A percentile compares a stretch with the other conserved stretches of the same genome.
phyloP scores from a whole-genome alignment of 1,284 basidiomycete species.

The Cutaneotrichosporon sp. region DNA sequence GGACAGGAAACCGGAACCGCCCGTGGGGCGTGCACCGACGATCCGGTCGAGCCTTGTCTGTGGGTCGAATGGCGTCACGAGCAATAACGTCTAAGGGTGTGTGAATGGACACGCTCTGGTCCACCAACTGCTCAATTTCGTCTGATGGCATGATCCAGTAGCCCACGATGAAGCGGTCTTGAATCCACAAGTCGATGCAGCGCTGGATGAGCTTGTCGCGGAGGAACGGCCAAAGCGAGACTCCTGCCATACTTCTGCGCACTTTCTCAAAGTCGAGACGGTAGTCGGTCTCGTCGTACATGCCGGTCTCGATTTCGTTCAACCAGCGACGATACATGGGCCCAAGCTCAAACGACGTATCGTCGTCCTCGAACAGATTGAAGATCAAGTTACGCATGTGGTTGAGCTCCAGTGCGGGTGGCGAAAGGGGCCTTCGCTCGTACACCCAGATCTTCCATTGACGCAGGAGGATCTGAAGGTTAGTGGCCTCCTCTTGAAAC shows the following conservation, averaged over 20 bases:
- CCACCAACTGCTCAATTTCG: conserved; percentile 22
- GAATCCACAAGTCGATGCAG: conserved; percentile 22
- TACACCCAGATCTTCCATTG: not conserved
- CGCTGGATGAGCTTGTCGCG: conserved; percentile 13
- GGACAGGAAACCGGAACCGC: too few relatives aligned
- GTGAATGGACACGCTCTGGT: not conserved
- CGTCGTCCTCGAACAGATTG: not conserved
- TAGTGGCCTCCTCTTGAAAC: conserved; percentile 8
- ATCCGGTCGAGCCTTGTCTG: not conserved
- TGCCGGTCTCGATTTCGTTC: conserved; percentile 6
- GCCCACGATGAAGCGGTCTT: conserved; percentile 23
- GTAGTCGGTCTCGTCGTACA: conserved; percentile 6
- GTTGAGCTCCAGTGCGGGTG: not conserved
- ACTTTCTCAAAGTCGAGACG: conserved; percentile 1
- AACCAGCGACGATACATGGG: not conserved
- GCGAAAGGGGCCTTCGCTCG: not conserved
- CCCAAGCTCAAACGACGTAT: not conserved
- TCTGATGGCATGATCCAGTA: conserved; percentile 34
- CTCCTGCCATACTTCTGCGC: not conserved
- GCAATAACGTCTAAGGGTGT: conserved; percentile 2
- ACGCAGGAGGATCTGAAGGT: conserved; percentile 14
- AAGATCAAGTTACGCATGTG: not conserved
- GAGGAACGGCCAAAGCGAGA: conserved; percentile 5
- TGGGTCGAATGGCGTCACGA: not conserved
- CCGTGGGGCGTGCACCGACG: too few relatives aligned